A percentile compares a stretch with the other conserved stretches of the same genome.
Conservation (phyloP, 768 basidiomycete genomes). For the Calocera cornea region DNA sequence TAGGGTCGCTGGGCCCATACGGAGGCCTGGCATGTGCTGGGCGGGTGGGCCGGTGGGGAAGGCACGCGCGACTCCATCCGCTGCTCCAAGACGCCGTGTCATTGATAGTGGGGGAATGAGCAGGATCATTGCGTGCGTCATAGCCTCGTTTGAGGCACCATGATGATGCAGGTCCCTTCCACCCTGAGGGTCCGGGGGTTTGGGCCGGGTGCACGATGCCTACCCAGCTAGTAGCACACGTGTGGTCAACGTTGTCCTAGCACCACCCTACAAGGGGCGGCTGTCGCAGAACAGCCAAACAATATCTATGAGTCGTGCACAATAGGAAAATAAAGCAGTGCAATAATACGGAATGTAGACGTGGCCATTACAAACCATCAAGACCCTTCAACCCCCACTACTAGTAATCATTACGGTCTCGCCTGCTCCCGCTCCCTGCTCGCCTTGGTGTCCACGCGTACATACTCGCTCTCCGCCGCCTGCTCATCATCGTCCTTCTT, state of each 20-base stretch:
- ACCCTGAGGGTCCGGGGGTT: not conserved
- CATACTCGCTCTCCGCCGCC: conserved; percentile 53
- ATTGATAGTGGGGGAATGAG: no score
- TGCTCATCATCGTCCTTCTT: conserved; percentile 42
- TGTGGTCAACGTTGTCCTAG: not conserved
- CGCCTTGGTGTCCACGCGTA: conserved; percentile 51
- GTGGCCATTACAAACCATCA: not conserved
- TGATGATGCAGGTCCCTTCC: not conserved
- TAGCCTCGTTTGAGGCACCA: not conserved
- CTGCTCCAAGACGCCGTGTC: no score
- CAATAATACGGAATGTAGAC: not conserved
- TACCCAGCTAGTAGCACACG: no score
- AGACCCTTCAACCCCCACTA: not conserved
- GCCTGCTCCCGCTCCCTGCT: conserved; percentile 16
- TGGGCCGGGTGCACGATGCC: not conserved
- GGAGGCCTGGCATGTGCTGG: not conserved
- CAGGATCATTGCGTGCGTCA: not conserved
- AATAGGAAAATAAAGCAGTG: not conserved
- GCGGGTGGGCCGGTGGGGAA: no score
- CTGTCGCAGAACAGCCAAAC: not conserved
- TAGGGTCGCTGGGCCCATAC: not conserved
- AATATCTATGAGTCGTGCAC: not conserved
- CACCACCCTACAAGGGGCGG: not conserved
- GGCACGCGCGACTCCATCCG: no score
- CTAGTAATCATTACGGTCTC: not conserved